Evolutionary conservation across 2,329 filamentous ascomycete genomes (phyloP).

Genomic region (Aspergillus unguis): DNA sequence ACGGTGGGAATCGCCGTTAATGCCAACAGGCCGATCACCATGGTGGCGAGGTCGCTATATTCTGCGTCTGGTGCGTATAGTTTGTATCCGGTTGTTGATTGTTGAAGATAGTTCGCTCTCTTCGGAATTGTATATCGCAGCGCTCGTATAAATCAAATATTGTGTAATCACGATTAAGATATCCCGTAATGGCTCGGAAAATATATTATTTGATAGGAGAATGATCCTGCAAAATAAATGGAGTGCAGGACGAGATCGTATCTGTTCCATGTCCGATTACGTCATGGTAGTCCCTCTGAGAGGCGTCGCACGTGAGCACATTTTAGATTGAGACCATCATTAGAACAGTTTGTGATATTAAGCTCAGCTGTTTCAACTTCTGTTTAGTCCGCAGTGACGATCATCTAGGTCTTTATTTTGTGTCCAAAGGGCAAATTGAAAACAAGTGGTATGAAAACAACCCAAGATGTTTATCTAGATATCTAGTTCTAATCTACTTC

Average conservation of each 20-base stretch:
- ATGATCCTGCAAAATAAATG: background rate
- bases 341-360: background rate
- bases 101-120: background rate
- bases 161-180: too few species aligned
- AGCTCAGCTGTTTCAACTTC: background rate
- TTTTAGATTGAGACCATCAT: background rate
- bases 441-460: background rate
- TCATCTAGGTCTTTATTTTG: background rate
- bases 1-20: constrained; percentile 46
- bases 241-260: background rate
- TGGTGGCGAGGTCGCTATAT: constrained; percentile 18
- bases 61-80: background rate
- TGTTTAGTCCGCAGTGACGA: background rate
- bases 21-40: constrained; percentile 42
- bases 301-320: background rate
- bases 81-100: background rate
- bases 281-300: background rate
- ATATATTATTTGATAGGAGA: background rate
- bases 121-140: background rate
- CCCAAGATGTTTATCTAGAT: background rate
- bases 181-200: background rate
- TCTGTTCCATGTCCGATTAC: background rate
- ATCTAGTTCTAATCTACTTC: constrained; percentile 8
- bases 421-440: background rate
- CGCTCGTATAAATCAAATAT: background rate